These are phyloP conservation scores for Cubamyces lactineus DNA, from an alignment of 768 basidiomycete species.

Conservation along the genomic window DNA sequence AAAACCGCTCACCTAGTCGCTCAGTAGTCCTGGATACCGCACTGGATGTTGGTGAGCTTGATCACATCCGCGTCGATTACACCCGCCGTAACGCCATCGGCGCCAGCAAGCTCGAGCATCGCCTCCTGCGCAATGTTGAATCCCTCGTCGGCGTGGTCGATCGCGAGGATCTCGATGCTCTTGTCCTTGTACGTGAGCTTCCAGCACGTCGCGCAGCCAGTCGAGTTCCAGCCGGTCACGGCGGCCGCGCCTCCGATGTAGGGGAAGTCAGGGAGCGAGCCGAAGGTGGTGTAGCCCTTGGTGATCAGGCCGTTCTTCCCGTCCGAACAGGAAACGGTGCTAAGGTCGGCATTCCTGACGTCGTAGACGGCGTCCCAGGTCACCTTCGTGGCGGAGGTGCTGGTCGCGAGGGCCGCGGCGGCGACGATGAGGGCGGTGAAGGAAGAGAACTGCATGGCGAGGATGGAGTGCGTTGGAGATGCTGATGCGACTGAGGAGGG, in stretches of 20 bases:
- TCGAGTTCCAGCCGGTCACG: slow-evolving; percentile 35
- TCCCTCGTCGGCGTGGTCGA: slow-evolving; percentile 37
- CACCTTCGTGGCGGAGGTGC: slow-evolving; percentile 32
- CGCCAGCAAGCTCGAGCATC: slow-evolving; percentile 38
- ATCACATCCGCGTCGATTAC: no score
- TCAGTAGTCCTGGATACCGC: no score
- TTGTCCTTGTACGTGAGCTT: slow-evolving; percentile 32
- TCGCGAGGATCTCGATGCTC: slow-evolving; percentile 35
- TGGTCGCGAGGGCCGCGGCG: slow-evolving; percentile 22
- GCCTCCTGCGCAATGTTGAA: slow-evolving; percentile 41
- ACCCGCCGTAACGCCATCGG: no score
- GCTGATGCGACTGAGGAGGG: not conserved
- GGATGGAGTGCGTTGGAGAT: not conserved
- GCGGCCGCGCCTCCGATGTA: slow-evolving; percentile 40
- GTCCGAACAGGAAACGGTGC: slow-evolving; percentile 42
- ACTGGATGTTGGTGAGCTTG: no score
- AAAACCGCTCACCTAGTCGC: no score
- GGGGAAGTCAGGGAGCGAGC: slow-evolving; percentile 43
- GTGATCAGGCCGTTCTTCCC: slow-evolving; percentile 42
- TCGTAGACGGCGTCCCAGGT: slow-evolving; percentile 45
- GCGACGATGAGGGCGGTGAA: slow-evolving; percentile 25
- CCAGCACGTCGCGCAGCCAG: slow-evolving; percentile 41
- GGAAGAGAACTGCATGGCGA: slow-evolving; percentile 35
- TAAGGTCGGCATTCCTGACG: slow-evolving; percentile 32
- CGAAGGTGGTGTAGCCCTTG: slow-evolving; percentile 41